phyloP scores from a whole-genome alignment of 768 basidiomycete genomes.

The Agrocybe pediades region DNA sequence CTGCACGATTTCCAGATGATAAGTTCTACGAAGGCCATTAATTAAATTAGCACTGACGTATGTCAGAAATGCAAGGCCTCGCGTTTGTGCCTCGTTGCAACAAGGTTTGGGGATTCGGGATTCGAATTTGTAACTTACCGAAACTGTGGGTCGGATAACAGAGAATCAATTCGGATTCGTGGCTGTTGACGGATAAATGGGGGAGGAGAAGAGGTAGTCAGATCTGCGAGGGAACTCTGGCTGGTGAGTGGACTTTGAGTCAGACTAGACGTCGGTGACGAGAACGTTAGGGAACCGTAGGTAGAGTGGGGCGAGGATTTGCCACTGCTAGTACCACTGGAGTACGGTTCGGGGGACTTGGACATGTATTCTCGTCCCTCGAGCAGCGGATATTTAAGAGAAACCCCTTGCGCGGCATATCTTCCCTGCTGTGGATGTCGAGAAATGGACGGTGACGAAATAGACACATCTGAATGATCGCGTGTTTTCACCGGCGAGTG shows the following conservation, averaged over 20 bases:
- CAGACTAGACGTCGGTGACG: conserved; percentile 37
- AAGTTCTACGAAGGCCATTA: conserved; percentile 50
- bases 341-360: conserved; percentile 25
- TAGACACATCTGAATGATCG: conserved; percentile 22
- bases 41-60: conserved; percentile 1
- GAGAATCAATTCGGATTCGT: conserved; percentile 59
- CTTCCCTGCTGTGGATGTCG: conserved; percentile 23
- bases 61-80: neutral
- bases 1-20: conserved; percentile 84
- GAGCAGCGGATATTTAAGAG: conserved; percentile 23
- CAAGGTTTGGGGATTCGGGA: too few species aligned
- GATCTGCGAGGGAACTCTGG: conserved; percentile 36
- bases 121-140: conserved; percentile 39
- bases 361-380: conserved; percentile 9
- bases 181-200: conserved; percentile 43
- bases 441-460: conserved; percentile 24
- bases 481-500: conserved; percentile 10
- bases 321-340: conserved; percentile 39
- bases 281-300: conserved; percentile 38
- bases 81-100: neutral
- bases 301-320: conserved; percentile 53
- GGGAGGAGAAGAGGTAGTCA: conserved; percentile 33
- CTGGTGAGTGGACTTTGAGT: conserved; percentile 46
- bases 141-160: conserved; percentile 53
- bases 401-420: conserved; percentile 9